These are phyloP conservation scores for Leccinum rimulosum DNA, from an alignment of 768 basidiomycete genomes.

Conservation along the genomic window DNA sequence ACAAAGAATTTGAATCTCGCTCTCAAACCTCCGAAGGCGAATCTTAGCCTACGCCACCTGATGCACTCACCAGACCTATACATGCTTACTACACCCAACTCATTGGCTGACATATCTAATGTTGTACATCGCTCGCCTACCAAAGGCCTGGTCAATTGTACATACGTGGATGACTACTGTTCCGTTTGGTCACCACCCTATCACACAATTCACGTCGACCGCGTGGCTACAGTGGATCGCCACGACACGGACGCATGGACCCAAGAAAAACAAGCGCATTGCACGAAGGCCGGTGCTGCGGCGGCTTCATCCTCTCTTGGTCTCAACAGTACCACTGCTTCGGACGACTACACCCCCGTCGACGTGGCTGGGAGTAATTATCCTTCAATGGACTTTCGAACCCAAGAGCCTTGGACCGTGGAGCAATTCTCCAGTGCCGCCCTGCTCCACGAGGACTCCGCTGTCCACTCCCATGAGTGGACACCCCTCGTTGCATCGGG, in stretches of 20 bases:
- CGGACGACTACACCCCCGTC: not conserved
- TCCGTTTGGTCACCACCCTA: conserved; percentile 9
- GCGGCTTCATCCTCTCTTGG: conserved; percentile 10
- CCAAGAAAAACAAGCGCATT: conserved; percentile 6
- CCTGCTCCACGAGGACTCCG: not conserved
- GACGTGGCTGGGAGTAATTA: conserved; percentile 1
- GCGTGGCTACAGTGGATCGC: conserved; percentile 20
- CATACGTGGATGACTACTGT: conserved; percentile 1
- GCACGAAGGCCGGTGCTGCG: conserved; percentile 10
- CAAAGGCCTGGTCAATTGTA: not conserved
- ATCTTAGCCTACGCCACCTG: conserved; percentile 9
- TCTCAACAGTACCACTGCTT: not conserved
- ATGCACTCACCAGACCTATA: conserved; percentile 11
- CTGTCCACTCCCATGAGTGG: not conserved
- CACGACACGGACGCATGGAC: conserved; percentile 30
- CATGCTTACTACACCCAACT: conserved; percentile 4
- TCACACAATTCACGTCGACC: conserved; percentile 10
- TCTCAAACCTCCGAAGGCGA: conserved; percentile 1
- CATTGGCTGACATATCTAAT: conserved; percentile 10
- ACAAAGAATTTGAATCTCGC: conserved; percentile 2
- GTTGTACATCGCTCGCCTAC: not conserved
- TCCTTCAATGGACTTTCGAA: conserved; percentile 6
- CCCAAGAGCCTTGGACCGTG: not conserved
- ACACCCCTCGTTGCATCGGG: conserved; percentile 5
- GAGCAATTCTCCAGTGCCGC: not conserved